Conservation (phyloP, 805 yeast genomes). For the Candida vartiovaarae region DNA sequence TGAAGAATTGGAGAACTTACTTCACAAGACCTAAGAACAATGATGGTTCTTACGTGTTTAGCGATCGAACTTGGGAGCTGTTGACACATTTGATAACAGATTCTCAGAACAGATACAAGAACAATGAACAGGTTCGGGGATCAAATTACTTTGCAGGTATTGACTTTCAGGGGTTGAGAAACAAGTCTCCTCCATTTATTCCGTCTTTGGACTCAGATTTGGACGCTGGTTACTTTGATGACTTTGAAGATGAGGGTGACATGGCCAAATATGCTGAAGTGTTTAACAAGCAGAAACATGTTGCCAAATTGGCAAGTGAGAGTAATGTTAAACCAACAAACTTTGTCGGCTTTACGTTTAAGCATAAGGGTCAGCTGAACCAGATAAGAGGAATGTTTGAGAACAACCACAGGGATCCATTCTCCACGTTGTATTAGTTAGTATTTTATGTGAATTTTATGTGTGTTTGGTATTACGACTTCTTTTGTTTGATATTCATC, state of each 20-base stretch:
- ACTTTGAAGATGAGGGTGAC: slow-evolving; percentile 90
- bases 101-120: slow-evolving; percentile 65
- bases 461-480: background rate
- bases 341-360: slow-evolving; percentile 93
- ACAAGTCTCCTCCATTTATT: slow-evolving; percentile 83
- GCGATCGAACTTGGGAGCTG: slow-evolving; percentile 94
- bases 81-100: slow-evolving; percentile 74
- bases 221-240: slow-evolving; percentile 98
- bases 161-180: slow-evolving; percentile 66
- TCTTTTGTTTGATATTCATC: background rate
- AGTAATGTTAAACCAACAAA: slow-evolving; percentile 53
- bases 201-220: slow-evolving; percentile 96
- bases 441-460: background rate
- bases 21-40: slow-evolving; percentile 86
- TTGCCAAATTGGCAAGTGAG: slow-evolving; percentile 71
- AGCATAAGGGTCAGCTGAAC: slow-evolving; percentile 48
- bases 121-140: slow-evolving; percentile 72
- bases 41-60: slow-evolving; percentile 85
- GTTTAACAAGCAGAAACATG: slow-evolving; percentile 81
- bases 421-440: slow-evolving; percentile 21
- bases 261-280: slow-evolving; percentile 98
- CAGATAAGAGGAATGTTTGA: slow-evolving; percentile 23
- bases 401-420: slow-evolving; percentile 18
- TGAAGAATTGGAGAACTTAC: slow-evolving; percentile 88
- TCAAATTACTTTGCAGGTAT: slow-evolving; percentile 82